Base-by-base conservation (phyloP, 441 rosid species). In the Omphalea diandra region DNA sequence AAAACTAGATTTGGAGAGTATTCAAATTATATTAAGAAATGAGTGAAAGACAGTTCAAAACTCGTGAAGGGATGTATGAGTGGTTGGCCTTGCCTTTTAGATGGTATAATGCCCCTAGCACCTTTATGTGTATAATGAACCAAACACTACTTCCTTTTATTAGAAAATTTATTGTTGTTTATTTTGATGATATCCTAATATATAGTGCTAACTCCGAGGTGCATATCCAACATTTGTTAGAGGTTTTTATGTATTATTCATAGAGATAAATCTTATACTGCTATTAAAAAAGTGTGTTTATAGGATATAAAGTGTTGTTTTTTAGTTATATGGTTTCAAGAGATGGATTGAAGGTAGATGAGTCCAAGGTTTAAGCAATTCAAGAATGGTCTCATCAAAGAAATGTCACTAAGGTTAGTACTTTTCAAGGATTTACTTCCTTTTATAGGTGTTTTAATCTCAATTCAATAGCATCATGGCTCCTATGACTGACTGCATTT, bases 171-270 rank as follows among this genome's bases (percentile, higher is more conserved):
- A 27, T 57, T 0, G 36, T 57, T 2, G 36, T 32, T 1, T 57
- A 57, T 5, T 60, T 60, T n/a, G 65, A 60, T 60, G 44, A 60
- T 33, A 60, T 60, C 7, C 8, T 60, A 18, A 60, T 60, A 0
- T 33, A 60, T 29, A 60, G 18, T 60, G 43, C 46, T 17, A 60
- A 60, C 17, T 0, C 2, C 1, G 65, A 60, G 4, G 0, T 17
- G 0, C 65, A 33, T 60, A 0, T 35, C 5, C 17, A 60, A 0
- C 41, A 60, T 11, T 1, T 60, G 0, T 4, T 5, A 36, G 65
- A 33, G 18, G 65, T 35, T 17, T 46, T 18, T 60, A 8, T 2
- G 0, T 35, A 0, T 1, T 11, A 20, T 20, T 18, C 32, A 24
- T 5, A 56, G 61, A 22, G 36, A 56, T 1, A 27, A 56, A 22